A percentile compares a stretch with the other conserved stretches of the same genome.
Evolutionary conservation across 805 yeast genomes (phyloP).

Genomic region (Wickerhamomyces chambardii): DNA sequence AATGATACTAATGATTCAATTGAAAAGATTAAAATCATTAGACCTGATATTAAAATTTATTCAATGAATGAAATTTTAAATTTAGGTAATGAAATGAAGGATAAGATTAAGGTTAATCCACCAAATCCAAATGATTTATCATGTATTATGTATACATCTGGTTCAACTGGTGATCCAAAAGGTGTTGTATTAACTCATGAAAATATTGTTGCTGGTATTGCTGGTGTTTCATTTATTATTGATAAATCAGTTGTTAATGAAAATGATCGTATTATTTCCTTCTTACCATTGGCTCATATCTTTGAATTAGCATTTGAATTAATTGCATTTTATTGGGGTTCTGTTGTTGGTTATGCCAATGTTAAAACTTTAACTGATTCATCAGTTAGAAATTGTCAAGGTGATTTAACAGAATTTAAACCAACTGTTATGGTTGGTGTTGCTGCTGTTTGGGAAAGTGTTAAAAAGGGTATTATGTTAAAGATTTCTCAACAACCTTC

Average conservation of each 20-base stretch:
- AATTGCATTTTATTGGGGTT: conserved; percentile 81
- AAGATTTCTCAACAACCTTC: conserved; percentile 64
- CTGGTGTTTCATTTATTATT: conserved; percentile 68
- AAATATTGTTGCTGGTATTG: conserved; percentile 75
- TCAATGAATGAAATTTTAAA: conserved; percentile 56
- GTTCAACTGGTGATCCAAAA: conserved; percentile 76
- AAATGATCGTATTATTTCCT: conserved; percentile 72
- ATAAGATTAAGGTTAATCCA: conserved; percentile 22
- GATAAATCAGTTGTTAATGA: conserved; percentile 37
- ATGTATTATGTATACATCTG: conserved; percentile 67
- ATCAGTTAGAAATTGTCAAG: conserved; percentile 75
- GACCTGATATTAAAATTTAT: conserved; percentile 68
- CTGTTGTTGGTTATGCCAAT: conserved; percentile 78
- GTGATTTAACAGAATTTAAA: conserved; percentile 79
- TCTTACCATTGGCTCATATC: conserved; percentile 94
- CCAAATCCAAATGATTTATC: conserved; percentile 44
- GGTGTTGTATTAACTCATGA: conserved; percentile 62
- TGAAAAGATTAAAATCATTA: conserved; percentile 48
- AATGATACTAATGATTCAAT: conserved; percentile 46
- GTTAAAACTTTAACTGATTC: conserved; percentile 85
- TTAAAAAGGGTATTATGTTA: conserved; percentile 82
- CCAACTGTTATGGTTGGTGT: conserved; percentile 98
- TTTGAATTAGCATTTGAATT: conserved; percentile 89
- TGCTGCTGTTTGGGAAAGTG: conserved; percentile 96
- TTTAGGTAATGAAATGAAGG: conserved; percentile 49